These are phyloP conservation scores for Cutaneotrichosporon cavernicola DNA, from an alignment of 1,284 basidiomycete species.

Conservation along the genomic window DNA sequence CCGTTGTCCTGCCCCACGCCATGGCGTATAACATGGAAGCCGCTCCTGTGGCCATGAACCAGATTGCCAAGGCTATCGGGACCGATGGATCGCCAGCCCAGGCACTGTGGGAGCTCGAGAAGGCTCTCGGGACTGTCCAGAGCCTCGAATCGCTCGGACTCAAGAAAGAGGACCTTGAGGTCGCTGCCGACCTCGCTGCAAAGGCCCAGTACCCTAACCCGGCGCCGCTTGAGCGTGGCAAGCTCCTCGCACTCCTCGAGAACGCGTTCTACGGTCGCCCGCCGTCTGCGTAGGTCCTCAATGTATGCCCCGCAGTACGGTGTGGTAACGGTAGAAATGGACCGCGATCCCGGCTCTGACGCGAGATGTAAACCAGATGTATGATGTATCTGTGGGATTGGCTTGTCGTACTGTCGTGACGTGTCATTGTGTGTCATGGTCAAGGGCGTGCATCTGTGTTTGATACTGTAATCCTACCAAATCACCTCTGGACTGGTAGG, in stretches of 20 bases:
- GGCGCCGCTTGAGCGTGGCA: conserved; percentile 53
- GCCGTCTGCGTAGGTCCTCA: conserved; percentile 10
- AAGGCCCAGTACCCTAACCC: conserved; percentile 57
- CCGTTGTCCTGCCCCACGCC: conserved; percentile 57
- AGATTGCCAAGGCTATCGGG: conserved; percentile 50
- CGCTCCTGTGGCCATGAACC: conserved; percentile 50
- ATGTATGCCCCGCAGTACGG: not conserved
- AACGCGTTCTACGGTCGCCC: conserved; percentile 32
- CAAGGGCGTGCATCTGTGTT: no score
- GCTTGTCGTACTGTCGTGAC: not conserved
- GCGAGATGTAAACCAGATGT: conserved; percentile 1
- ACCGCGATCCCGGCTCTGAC: not conserved
- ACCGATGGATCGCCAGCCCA: conserved; percentile 48
- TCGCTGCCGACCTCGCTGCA: conserved; percentile 55
- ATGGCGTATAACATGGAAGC: conserved; percentile 56
- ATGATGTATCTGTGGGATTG: not conserved
- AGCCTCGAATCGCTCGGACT: conserved; percentile 55
- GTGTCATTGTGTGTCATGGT: no score
- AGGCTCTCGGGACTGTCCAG: conserved; percentile 53
- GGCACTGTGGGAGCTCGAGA: conserved; percentile 54
- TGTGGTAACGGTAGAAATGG: not conserved
- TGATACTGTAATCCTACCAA: no score
- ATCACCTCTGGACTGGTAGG: no score
- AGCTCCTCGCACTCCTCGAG: conserved; percentile 40
- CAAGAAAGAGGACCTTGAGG: conserved; percentile 56